These are phyloP conservation scores for Fusarium sp. DNA, from an alignment of 2,329 filamentous ascomycete species.

Conservation along the genomic window DNA sequence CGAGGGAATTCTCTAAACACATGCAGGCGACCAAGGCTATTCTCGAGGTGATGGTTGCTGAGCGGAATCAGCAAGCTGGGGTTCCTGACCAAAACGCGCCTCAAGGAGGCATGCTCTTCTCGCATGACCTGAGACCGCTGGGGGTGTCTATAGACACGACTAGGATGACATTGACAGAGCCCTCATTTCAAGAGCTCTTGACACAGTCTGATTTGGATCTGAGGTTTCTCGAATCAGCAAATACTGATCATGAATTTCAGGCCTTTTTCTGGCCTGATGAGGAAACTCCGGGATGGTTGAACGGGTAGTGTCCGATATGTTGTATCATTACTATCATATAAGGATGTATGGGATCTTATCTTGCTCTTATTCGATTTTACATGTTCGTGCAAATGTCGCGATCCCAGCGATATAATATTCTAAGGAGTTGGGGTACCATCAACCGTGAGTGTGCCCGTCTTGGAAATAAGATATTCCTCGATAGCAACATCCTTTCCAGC, in stretches of 20 bases:
- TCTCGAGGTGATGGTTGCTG: neutral
- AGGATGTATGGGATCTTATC: too few relatives aligned
- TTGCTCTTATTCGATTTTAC: too few relatives aligned
- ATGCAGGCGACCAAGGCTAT: constrained; percentile 50
- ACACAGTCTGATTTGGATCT: constrained; percentile 1
- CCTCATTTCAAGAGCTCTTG: neutral
- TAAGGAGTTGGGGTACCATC: neutral
- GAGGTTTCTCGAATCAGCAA: neutral
- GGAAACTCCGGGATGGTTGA: neutral
- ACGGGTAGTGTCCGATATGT: too few relatives aligned
- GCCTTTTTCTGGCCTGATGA: constrained; percentile 1
- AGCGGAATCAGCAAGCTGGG: neutral
- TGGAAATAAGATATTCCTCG: constrained; percentile 60
- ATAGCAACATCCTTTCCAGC: constrained; percentile 61
- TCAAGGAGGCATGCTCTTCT: neutral
- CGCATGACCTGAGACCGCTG: neutral
- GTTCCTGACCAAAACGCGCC: neutral
- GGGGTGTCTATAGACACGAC: neutral
- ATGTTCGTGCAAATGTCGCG: too few relatives aligned
- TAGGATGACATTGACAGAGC: neutral
- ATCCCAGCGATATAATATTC: too few relatives aligned
- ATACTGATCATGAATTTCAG: neutral
- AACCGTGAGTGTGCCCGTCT: constrained; percentile 47
- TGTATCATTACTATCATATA: too few relatives aligned
- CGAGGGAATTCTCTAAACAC: constrained; percentile 56